These are phyloP conservation scores for Starmerella kuoi DNA, from an alignment of 805 yeast species.

Conservation along the genomic window DNA sequence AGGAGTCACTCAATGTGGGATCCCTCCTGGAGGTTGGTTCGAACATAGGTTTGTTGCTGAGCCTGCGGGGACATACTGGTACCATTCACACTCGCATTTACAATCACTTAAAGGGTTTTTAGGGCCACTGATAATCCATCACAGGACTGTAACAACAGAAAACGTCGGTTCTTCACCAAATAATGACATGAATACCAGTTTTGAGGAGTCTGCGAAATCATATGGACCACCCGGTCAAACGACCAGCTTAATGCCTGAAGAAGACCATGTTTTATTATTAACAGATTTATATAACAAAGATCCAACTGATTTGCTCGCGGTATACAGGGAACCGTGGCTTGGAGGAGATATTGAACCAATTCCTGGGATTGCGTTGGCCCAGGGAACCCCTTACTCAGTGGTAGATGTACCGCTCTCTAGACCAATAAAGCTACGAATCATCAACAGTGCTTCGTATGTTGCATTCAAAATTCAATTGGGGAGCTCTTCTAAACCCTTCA, in stretches of 20 bases:
- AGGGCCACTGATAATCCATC: constrained; percentile 38
- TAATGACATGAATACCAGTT: too few relatives aligned
- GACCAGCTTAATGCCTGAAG: not conserved
- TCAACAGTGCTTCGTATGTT: constrained; percentile 29
- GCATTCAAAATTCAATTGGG: constrained; percentile 28
- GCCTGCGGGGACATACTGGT: constrained; percentile 44
- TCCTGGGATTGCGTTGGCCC: constrained; percentile 35
- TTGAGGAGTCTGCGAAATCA: too few relatives aligned
- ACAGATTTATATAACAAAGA: constrained; percentile 34
- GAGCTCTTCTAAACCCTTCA: constrained; percentile 17
- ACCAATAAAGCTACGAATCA: constrained; percentile 22
- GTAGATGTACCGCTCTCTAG: constrained; percentile 13
- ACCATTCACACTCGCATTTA: constrained; percentile 40
- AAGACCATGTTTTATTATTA: constrained; percentile 29
- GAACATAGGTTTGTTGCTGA: constrained; percentile 33
- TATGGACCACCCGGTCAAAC: not conserved
- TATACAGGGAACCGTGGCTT: constrained; percentile 31
- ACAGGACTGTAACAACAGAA: constrained; percentile 11
- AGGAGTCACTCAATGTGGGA: constrained; percentile 40
- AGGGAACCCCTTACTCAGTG: constrained; percentile 28
- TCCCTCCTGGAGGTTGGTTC: constrained; percentile 34
- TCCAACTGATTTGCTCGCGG: constrained; percentile 29
- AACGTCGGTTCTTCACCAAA: constrained; percentile 28
- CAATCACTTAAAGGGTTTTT: constrained; percentile 40
- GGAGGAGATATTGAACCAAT: constrained; percentile 32